phyloP scores from a whole-genome alignment of 1,284 basidiomycete genomes.

The Cerrena zonata region DNA sequence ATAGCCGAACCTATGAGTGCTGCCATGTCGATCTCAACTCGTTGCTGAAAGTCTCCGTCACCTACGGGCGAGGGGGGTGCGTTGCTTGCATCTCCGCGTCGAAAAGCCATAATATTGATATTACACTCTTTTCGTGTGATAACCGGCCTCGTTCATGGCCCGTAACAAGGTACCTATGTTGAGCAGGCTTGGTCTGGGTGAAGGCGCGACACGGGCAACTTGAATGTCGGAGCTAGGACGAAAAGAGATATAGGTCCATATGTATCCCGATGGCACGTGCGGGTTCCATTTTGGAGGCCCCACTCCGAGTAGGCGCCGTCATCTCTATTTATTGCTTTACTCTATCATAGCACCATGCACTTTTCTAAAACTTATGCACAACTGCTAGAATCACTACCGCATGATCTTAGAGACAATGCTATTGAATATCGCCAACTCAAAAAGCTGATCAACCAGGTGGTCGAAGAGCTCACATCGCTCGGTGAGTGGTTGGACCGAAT shows the following conservation, averaged over 20 bases:
- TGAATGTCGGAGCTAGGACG: too few species aligned
- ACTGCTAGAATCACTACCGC: slow-evolving; percentile 66
- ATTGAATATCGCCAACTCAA: slow-evolving; percentile 91
- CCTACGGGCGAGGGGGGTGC: slow-evolving; percentile 16
- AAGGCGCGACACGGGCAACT: too few species aligned
- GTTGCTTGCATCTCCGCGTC: slow-evolving; percentile 1
- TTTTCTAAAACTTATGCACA: slow-evolving; percentile 76
- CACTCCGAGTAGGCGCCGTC: too few species aligned
- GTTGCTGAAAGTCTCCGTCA: slow-evolving; percentile 49
- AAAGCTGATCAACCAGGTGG: slow-evolving; percentile 85
- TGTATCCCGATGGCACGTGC: background rate
- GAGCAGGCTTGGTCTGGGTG: too few species aligned
- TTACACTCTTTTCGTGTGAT: too few species aligned
- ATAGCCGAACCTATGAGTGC: slow-evolving; percentile 73
- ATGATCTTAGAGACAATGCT: slow-evolving; percentile 69
- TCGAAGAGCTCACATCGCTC: slow-evolving; percentile 72
- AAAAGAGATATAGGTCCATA: background rate
- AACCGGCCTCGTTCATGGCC: too few species aligned
- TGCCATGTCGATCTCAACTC: slow-evolving; percentile 71
- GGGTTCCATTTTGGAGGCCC: background rate
- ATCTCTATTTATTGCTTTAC: too few species aligned
- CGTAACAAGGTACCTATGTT: too few species aligned
- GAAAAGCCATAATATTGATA: too few species aligned
- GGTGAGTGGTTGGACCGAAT: slow-evolving; percentile 47
- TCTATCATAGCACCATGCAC: slow-evolving; percentile 62